Evolutionary conservation across 1,284 basidiomycete genomes (phyloP), one percentile per base, ranked within the genome.

Genomic region (Spongispora temasekensis): DNA sequence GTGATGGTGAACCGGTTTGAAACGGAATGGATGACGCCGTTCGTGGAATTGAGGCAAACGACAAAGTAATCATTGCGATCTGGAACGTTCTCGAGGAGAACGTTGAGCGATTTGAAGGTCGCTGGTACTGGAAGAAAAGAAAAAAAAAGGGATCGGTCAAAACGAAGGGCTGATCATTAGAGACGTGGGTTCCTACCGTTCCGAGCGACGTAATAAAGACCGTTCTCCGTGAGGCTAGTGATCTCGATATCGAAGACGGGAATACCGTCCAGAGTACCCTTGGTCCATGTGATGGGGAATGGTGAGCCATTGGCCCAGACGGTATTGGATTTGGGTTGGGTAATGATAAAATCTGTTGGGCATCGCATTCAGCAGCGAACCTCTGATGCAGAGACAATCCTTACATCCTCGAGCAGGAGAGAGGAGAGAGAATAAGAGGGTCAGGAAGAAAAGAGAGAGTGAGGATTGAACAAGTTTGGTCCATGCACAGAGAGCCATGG

Each of bases 1-100:
- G 83, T 77, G 68, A 92, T 78, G 23, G 83, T 73, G 75, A 92
- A 92, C 2, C 80, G 79, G 27, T 77, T 73, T 0, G 90, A 92
- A 57, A 84, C 79, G 31, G 80, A 79, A 70, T 88, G 82, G 72
- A 87, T 79, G 63, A 80, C 66, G 55, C 90, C 86, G 66, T 86
- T 81, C 0, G 87, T 89, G 4, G 84, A 83, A 75, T 92, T 89
- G 61, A 91, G 72, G 77, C 90, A 88, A 58, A 91, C 71, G 50
- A 91, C 73, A 72, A 86, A 91, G 75, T 91, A 92, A 77, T 92
- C 90, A 74, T 91, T 83, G 51, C 78, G 89, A 6, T 79, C 62
- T 0, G 89, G 89, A 8, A 91, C 77, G 68, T 87, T 80, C 71
- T 86, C 74, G 2, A 91, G 70, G 61, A 79, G 70, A 57, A 92